Conservation (phyloP, 1,284 basidiomycete species). For the Puccinia polysora region DNA sequence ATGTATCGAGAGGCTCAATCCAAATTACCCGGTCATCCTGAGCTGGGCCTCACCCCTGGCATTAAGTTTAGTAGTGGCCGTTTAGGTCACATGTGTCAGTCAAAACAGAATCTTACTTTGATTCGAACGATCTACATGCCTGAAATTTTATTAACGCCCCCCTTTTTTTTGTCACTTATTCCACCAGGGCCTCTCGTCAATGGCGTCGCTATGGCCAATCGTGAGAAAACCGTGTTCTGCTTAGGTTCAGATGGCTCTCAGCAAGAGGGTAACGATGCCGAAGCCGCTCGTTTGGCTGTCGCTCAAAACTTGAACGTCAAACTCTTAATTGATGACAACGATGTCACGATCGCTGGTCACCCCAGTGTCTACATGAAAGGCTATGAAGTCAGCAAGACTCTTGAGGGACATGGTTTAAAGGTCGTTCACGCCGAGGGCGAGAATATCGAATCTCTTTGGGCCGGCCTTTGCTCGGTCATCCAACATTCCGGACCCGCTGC, state of each 20-base stretch:
- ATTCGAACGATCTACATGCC: conserved; percentile 54
- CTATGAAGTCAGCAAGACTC: conserved; percentile 65
- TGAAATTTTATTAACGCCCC: conserved; percentile 54
- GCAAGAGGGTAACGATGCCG: conserved; percentile 81
- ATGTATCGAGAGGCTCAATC: conserved; percentile 77
- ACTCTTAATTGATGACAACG: conserved; percentile 77
- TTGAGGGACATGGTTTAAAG: conserved; percentile 72
- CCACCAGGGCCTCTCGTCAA: conserved; percentile 59
- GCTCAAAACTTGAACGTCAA: conserved; percentile 75
- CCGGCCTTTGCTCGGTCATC: conserved; percentile 60
- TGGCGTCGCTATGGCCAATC: conserved; percentile 71
- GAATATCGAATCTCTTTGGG: conserved; percentile 70
- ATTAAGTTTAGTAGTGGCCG: conserved; percentile 73
- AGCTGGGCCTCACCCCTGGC: conserved; percentile 75
- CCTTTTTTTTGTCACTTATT: not conserved
- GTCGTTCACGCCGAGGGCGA: conserved; percentile 69
- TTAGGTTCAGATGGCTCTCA: conserved; percentile 81
- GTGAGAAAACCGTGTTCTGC: conserved; percentile 69
- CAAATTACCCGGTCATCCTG: conserved; percentile 77
- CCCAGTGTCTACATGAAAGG: conserved; percentile 76
- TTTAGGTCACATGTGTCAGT: conserved; percentile 46
- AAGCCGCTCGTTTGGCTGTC: conserved; percentile 76
- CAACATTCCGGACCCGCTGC: conserved; percentile 69
- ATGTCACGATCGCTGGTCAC: conserved; percentile 73
- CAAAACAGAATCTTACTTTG: conserved; percentile 66